Evolutionary conservation across 2,329 filamentous ascomycete species (phyloP).

Genomic region (Davidsoniella australis): DNA sequence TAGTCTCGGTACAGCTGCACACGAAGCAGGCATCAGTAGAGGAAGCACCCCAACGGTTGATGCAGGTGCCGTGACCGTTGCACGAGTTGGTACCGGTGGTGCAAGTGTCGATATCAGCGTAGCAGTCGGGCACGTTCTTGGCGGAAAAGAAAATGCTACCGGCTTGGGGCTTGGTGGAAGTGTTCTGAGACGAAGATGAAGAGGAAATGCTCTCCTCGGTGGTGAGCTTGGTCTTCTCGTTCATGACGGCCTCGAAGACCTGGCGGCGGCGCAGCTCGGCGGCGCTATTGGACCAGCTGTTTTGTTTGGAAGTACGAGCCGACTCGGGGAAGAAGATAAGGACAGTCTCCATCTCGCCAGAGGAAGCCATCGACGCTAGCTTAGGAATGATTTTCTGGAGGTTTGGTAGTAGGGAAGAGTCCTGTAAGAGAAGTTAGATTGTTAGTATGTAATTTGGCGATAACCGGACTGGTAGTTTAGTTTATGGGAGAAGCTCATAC

Average conservation of each 20-base stretch:
- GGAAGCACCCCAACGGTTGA: slow-evolving; percentile 40
- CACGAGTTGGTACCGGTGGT: slow-evolving; percentile 56
- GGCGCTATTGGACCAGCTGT: slow-evolving; percentile 25
- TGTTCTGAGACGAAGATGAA: slow-evolving; percentile 11
- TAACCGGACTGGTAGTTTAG: not conserved
- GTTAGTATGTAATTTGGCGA: not conserved
- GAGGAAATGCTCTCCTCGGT: slow-evolving; percentile 9
- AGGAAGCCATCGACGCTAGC: slow-evolving; percentile 28
- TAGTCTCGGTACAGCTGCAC: slow-evolving; percentile 55
- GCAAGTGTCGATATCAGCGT: slow-evolving; percentile 53
- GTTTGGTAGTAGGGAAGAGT: slow-evolving; percentile 25
- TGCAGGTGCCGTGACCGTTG: slow-evolving; percentile 65
- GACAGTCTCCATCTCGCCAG: slow-evolving; percentile 37
- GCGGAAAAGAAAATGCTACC: slow-evolving; percentile 17
- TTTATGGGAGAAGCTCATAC: slow-evolving; percentile 17
- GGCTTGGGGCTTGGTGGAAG: slow-evolving; percentile 9
- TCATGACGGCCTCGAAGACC: slow-evolving; percentile 16
- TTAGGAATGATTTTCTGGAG: slow-evolving; percentile 28
- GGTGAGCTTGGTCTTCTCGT: slow-evolving; percentile 11
- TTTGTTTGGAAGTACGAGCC: slow-evolving; percentile 21
- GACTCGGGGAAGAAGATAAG: slow-evolving; percentile 36
- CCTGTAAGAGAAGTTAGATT: slow-evolving; percentile 16
- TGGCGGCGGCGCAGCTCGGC: slow-evolving; percentile 31
- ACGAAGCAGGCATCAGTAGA: slow-evolving; percentile 47
- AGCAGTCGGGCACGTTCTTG: slow-evolving; percentile 51